phyloP scores from a whole-genome alignment of 2,329 filamentous ascomycete genomes.

The Neonectria punicea region DNA sequence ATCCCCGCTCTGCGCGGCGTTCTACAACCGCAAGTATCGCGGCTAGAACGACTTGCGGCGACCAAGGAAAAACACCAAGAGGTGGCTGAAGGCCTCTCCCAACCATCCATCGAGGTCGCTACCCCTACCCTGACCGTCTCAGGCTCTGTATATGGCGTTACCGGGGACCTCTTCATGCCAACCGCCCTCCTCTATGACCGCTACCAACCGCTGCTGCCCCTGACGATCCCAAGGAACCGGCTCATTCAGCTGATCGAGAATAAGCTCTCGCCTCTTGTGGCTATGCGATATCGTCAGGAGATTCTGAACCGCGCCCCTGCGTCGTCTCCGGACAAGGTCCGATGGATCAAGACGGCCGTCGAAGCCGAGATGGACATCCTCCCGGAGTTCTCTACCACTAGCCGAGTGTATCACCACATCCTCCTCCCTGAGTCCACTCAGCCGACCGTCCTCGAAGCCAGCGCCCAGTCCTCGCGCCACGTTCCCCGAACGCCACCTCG shows the following conservation, averaged over 20 bases:
- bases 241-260: slow-evolving; percentile 52
- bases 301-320: slow-evolving; percentile 42
- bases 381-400: slow-evolving; percentile 50
- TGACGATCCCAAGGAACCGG: slow-evolving; percentile 49
- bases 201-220: slow-evolving; percentile 52
- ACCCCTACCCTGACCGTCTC: slow-evolving; percentile 52
- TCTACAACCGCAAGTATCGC: slow-evolving; percentile 39
- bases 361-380: slow-evolving; percentile 49
- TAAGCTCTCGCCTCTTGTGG: slow-evolving; percentile 51
- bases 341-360: slow-evolving; percentile 40
- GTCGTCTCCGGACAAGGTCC: slow-evolving; percentile 25
- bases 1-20: slow-evolving; percentile 47
- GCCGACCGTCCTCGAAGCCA: slow-evolving; percentile 52
- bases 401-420: slow-evolving; percentile 50
- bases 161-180: slow-evolving; percentile 42
- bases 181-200: slow-evolving; percentile 49
- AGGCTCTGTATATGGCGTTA: slow-evolving; percentile 54
- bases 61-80: slow-evolving; percentile 26
- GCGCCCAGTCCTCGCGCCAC: slow-evolving; percentile 41
- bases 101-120: slow-evolving; percentile 32
- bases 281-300: slow-evolving; percentile 53
- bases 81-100: slow-evolving; percentile 13
- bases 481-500: slow-evolving; percentile 38
- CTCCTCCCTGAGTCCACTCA: slow-evolving; percentile 41
- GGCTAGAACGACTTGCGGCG: slow-evolving; percentile 36